Base-by-base conservation (phyloP, 2,329 filamentous ascomycete genomes). In the Neofusicoccum cordaticola region DNA sequence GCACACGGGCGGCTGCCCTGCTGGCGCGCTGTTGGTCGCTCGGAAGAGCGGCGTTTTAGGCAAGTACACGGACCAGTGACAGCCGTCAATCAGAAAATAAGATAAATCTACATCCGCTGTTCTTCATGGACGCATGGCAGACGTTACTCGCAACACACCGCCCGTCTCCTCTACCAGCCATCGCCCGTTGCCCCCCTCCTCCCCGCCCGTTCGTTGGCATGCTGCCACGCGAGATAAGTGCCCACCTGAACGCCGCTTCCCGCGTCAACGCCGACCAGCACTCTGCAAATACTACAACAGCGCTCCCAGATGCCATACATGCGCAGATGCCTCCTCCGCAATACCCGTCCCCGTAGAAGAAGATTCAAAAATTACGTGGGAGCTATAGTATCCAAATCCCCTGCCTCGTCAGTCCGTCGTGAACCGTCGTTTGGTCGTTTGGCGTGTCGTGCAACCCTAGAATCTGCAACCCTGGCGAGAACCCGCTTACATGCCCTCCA, bases 401-500 rank as follows among this genome's bases (percentile, higher is more conserved):
- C 44, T 39, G 35, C 17, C 17, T 51, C 44, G 57, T 61, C 58
- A 41, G 42, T 47, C 56, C 41, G 41, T 62, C 44, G 45, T 50
- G 17, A 31, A 57, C 37, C 35, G 37, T 57, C 52, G 35, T 57
- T 42, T 57, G 56, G 22, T 57, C 52, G 35, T 57, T 42, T 57
- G 56, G 22, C 34, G 19, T 58, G 27, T 58, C 56, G 31, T 58
- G 42, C 42, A 19, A 35, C 56, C 27, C 42, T 19, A 7, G 31
- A 15, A 35, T 11, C 15, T 15, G 15, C 22, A 52, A 17, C 15
- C 45, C 37, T 39, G 13, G 11, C 9, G 37, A 39, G 8, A 4
- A 15, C 13, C 22, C 51, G 15, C 15, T 42, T 66, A 67, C 47
- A 69, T 57, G 42, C 68, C 68, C 11, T 72, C 77, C 71, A 86